These are phyloP conservation scores for Selaginella tamariscina DNA, from an alignment of 75 land plant genomes.

Conservation along the genomic window DNA sequence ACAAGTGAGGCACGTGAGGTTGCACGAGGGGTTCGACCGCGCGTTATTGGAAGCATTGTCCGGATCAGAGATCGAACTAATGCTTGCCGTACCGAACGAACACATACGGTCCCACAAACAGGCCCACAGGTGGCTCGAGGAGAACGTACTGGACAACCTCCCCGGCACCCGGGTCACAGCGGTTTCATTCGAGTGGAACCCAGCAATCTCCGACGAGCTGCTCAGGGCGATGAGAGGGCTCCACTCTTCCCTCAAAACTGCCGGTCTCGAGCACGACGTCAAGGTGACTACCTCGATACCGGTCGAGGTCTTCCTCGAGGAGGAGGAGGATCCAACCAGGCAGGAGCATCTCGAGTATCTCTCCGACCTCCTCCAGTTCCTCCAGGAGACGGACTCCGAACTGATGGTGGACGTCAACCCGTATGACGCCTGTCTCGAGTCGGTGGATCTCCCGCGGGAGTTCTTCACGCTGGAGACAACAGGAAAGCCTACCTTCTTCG, in stretches of 20 bases:
- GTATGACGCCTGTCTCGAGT: neutral
- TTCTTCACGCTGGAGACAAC: neutral
- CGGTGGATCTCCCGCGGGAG: neutral
- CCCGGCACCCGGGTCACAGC: neutral
- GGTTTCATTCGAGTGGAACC: neutral
- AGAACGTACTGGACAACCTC: neutral
- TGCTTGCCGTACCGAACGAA: neutral
- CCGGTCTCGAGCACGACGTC: neutral
- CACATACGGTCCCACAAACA: neutral
- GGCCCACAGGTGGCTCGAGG: neutral
- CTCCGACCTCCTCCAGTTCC: neutral
- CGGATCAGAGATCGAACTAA: neutral
- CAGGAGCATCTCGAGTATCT: neutral
- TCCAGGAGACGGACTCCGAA: neutral
- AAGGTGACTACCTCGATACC: neutral
- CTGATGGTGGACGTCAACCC: neutral
- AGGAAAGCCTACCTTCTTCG: neutral
- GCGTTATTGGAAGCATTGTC: neutral
- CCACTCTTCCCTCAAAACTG: neutral
- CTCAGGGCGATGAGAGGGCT: neutral
- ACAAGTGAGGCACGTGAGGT: neutral
- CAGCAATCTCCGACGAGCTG: neutral
- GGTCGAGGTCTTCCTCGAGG: neutral
- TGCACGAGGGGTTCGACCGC: neutral
- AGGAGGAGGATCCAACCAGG: neutral